A percentile compares a stretch with the other conserved stretches of the same genome.
Conservation (phyloP, 1,139 yeast genomes). For the Kurtzmaniella natalensis region DNA sequence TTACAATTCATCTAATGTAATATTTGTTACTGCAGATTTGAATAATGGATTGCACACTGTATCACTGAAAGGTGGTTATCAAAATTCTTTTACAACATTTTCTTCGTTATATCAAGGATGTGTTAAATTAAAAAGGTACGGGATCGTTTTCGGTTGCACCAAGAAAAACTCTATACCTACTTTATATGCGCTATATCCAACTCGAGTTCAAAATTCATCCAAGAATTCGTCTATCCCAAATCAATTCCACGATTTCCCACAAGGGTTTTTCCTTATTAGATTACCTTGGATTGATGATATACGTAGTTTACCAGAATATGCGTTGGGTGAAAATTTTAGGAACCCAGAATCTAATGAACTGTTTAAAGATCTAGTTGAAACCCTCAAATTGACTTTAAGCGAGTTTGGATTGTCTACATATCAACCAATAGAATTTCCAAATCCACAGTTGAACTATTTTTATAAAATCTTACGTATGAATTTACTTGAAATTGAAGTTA, state of each 20-base stretch:
- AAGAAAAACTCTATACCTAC: constrained; percentile 54
- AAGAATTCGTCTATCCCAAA: constrained; percentile 7
- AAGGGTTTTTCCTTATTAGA: constrained; percentile 57
- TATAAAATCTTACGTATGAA: constrained; percentile 62
- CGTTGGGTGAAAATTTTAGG: constrained; percentile 8
- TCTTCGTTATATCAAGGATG: constrained; percentile 65
- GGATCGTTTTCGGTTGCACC: constrained; percentile 68
- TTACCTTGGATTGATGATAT: constrained; percentile 67
- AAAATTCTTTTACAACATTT: constrained; percentile 65
- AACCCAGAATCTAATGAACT: background rate
- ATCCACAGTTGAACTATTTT: constrained; percentile 67
- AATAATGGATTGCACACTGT: constrained; percentile 26
- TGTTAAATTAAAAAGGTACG: constrained; percentile 48
- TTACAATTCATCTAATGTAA: constrained; percentile 51
- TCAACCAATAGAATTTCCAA: constrained; percentile 55
- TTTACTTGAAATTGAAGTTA: constrained; percentile 56
- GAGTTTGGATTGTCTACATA: constrained; percentile 42
- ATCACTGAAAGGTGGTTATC: constrained; percentile 30
- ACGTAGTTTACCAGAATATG: constrained; percentile 41
- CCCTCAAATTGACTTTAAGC: constrained; percentile 34
- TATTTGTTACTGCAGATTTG: constrained; percentile 50
- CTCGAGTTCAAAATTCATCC: constrained; percentile 24
- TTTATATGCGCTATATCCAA: constrained; percentile 59
- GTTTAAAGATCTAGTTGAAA: constrained; percentile 21
- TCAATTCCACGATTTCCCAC: constrained; percentile 34